Evolutionary conservation across 2,329 filamentous ascomycete species (phyloP).

Genomic region (Hortaea werneckii): DNA sequence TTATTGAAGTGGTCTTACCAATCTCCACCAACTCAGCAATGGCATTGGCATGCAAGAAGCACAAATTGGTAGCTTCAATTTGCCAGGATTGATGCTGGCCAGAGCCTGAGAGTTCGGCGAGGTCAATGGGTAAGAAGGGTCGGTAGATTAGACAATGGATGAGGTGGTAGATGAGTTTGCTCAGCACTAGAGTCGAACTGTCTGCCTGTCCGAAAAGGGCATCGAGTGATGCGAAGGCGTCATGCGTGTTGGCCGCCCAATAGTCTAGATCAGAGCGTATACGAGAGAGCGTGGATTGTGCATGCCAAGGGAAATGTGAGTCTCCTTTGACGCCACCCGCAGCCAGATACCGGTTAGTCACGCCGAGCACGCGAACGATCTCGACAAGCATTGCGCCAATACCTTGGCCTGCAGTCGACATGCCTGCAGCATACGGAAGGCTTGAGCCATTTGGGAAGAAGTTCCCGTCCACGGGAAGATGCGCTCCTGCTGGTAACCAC

Average conservation of each 20-base stretch:
- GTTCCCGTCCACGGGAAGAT: constrained; percentile 61
- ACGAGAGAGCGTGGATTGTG: constrained; percentile 72
- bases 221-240: constrained; percentile 66
- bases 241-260: constrained; percentile 73
- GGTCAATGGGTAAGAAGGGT: constrained; percentile 74
- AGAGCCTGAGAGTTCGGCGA: constrained; percentile 67
- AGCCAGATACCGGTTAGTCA: constrained; percentile 74
- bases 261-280: constrained; percentile 76
- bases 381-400: constrained; percentile 75
- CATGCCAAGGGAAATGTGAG: constrained; percentile 85
- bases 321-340: constrained; percentile 81
- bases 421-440: constrained; percentile 34
- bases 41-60: constrained; percentile 77
- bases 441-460: constrained; percentile 74
- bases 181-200: constrained; percentile 67
- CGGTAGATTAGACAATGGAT: constrained; percentile 81
- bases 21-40: constrained; percentile 75
- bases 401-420: constrained; percentile 59
- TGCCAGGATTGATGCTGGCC: constrained; percentile 88
- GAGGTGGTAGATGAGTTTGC: constrained; percentile 78
- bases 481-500: constrained; percentile 54
- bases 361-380: constrained; percentile 70
- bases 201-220: constrained; percentile 67
- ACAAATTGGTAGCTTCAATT: constrained; percentile 80
- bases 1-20: constrained; percentile 59